Base-by-base conservation (phyloP, 1,284 basidiomycete species). In the Ceratobasidium sp. region DNA sequence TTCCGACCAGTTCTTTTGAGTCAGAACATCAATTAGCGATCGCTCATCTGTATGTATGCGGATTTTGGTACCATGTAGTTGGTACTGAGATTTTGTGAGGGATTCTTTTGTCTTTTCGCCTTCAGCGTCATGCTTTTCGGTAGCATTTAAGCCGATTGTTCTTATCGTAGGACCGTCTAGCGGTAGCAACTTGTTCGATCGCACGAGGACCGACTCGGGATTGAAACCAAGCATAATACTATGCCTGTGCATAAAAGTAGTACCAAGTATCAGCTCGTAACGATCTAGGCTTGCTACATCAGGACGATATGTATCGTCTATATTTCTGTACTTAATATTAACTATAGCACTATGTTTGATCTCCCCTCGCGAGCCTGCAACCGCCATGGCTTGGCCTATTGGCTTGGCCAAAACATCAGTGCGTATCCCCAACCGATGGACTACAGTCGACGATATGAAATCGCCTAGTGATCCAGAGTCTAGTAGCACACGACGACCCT, bases 61-160 rank as follows among this genome's bases (percentile, higher is more conserved):
- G 66, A 86, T 85, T 2, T 81, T 78, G 1, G 77, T 73, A 10
- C 86, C 86, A 0, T 88, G 54, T 0, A 88, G 80, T n/a, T 85
- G 82, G 0, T 80, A 64, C 0, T 81, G 42, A 84, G 84, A 89
- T 50, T 85, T 86, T 28, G 83, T 81, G 0, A 87, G 78, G 0
- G 83, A 84, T 80, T 86, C 84, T 0, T 87, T 77, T 40, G 42
- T 68, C 66, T 38, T 61, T n/a, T 69, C 67, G 5, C 54, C 17
- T 23, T 69, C 38, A 7, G 54, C 4, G 26, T 69, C 52, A n/a
- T 38, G 17, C 20, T 56, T 38, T 17, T 54, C 48, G 4, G 81
- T 79, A 0, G 81, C 80, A 0, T 59, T 56, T 0, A 81, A 81
- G 4, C 42, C 52, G 1, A 84, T 77, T 0, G 74, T 78, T 1